These are phyloP conservation scores for Sequoiadendron giganteum DNA, from an alignment of 75 land plant species.

Conservation along the genomic window DNA sequence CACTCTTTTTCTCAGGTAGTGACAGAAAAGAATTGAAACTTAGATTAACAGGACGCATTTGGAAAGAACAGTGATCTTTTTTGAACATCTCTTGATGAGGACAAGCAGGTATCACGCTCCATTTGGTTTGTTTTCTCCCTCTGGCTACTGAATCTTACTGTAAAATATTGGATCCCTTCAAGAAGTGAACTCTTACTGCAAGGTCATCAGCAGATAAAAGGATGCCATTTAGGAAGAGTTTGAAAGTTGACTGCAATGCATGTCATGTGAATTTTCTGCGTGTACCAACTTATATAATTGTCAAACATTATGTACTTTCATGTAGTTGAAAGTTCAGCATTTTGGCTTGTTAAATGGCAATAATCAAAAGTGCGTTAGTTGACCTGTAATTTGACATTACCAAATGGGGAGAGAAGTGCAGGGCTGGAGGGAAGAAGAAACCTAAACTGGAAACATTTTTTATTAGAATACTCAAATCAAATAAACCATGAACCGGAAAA, in stretches of 20 bases:
- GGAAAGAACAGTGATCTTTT: slow-evolving; percentile 46
- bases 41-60: slow-evolving; percentile 46
- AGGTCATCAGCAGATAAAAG: background rate
- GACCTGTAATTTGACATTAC: too few species aligned
- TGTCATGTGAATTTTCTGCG: background rate
- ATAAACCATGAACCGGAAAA: background rate
- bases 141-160: background rate
- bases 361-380: background rate
- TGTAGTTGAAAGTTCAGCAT: background rate
- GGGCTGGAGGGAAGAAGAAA: background rate
- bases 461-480: background rate
- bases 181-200: background rate
- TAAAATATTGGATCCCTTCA: background rate
- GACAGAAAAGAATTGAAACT: slow-evolving; percentile 54
- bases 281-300: background rate
- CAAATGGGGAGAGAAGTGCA: background rate
- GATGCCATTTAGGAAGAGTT: background rate
- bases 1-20: slow-evolving; percentile 48
- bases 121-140: background rate
- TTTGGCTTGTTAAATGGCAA: background rate
- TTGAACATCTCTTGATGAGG: background rate
- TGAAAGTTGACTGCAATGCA: background rate
- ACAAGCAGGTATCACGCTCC: background rate
- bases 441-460: background rate
- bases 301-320: background rate